phyloP scores from a whole-genome alignment of 192 early-diverging fungal species.

The Dissophora ornata region DNA sequence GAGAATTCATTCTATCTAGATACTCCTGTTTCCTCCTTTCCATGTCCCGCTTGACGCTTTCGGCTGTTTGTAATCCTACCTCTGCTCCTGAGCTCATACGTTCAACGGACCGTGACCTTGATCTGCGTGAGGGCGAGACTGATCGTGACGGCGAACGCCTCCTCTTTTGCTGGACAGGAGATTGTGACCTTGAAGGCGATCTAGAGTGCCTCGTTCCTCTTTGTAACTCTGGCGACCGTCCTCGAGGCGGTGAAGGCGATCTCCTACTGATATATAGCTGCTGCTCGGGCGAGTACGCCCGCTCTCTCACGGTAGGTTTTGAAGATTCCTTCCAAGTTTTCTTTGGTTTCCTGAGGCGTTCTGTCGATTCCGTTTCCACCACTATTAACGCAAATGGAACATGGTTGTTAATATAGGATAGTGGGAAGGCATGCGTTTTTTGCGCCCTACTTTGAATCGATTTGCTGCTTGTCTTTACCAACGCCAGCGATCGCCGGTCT shows the following conservation, averaged over 20 bases:
- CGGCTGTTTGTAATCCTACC: constrained; percentile 43
- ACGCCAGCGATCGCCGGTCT: constrained; percentile 46
- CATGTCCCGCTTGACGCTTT: constrained; percentile 24
- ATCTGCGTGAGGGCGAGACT: constrained; percentile 26
- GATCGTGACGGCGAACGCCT: constrained; percentile 23
- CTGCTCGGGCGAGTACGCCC: constrained; percentile 11
- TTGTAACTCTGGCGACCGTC: constrained; percentile 14
- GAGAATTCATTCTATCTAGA: constrained; percentile 1
- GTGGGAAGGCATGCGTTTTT: neutral
- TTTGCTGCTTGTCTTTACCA: constrained; percentile 35
- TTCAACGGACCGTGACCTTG: constrained; percentile 20
- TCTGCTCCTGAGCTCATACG: constrained; percentile 31
- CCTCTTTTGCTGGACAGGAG: constrained; percentile 28
- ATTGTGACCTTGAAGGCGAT: constrained; percentile 22
- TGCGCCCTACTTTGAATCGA: too few relatives aligned
- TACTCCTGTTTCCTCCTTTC: constrained; percentile 21
- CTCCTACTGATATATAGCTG: neutral
- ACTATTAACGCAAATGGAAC: constrained; percentile 1
- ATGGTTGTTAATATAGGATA: neutral
- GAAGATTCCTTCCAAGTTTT: constrained; percentile 26
- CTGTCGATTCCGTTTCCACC: constrained; percentile 34
- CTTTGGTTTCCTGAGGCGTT: constrained; percentile 26
- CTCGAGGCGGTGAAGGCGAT: constrained; percentile 20
- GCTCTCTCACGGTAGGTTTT: neutral
- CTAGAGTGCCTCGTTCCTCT: neutral